Evolutionary conservation across 352 stramenopile species (phyloP).

Genomic region (Phytopythium boreale): DNA sequence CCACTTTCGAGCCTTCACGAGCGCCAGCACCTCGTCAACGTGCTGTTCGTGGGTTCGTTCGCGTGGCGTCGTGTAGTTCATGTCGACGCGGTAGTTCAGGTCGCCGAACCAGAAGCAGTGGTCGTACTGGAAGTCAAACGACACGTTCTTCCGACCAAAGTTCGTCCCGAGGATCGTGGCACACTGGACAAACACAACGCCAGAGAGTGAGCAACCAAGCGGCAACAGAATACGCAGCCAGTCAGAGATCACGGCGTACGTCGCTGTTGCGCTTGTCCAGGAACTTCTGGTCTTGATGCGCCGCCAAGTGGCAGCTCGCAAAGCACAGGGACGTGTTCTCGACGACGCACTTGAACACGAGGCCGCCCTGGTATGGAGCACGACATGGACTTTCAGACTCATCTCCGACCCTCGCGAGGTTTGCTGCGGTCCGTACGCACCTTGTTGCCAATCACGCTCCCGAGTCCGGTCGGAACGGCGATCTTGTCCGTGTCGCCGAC

Average conservation of each 20-base stretch:
- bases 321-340: conserved; percentile 82
- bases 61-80: conserved; percentile 45
- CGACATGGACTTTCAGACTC: neutral
- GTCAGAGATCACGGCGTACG: conserved; percentile 28
- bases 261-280: conserved; percentile 83
- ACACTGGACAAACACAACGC: conserved; percentile 32
- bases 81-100: conserved; percentile 84
- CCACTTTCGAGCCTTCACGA: conserved; percentile 68
- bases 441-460: conserved; percentile 83
- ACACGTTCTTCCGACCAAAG: conserved; percentile 65
- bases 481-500: conserved; percentile 66
- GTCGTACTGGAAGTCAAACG: conserved; percentile 79
- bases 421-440: conserved; percentile 14
- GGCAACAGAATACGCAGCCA: neutral
- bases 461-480: conserved; percentile 68
- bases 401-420: neutral
- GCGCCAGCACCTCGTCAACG: conserved; percentile 54
- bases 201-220: neutral
- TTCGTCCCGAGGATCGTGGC: conserved; percentile 65
- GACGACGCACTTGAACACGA: conserved; percentile 77
- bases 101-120: conserved; percentile 88
- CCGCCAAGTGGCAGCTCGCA: conserved; percentile 82
- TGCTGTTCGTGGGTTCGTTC: conserved; percentile 65
- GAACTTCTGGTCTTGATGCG: conserved; percentile 84
- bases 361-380: conserved; percentile 46